Conservation (phyloP, 345 rosid species). For the Gossypium arboreum region DNA sequence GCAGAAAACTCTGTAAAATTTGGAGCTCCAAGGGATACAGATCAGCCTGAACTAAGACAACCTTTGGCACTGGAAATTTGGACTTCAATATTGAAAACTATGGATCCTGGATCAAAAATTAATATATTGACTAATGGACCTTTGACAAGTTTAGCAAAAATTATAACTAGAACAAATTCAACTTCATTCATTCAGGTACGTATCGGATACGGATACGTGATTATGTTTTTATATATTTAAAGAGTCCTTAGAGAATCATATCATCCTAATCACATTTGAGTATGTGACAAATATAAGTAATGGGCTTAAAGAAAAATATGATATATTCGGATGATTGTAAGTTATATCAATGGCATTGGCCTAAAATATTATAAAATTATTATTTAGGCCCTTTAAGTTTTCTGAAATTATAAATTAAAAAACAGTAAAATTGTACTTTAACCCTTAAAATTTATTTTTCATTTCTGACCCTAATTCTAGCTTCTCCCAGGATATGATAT, state of each 20-base stretch:
- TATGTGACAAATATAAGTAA: not conserved
- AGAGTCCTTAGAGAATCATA: not conserved
- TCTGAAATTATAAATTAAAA: no score
- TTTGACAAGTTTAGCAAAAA: constrained; percentile 67
- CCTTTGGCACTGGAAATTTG: constrained; percentile 71
- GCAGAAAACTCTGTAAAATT: constrained; percentile 59
- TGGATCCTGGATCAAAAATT: constrained; percentile 48
- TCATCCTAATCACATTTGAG: not conserved
- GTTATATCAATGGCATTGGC: no score
- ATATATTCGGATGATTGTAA: no score
- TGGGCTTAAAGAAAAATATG: no score
- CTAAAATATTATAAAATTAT: no score
- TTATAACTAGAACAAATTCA: constrained; percentile 37
- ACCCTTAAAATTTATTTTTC: no score
- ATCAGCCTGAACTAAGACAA: constrained; percentile 69
- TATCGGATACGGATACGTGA: not conserved
- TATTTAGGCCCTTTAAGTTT: no score
- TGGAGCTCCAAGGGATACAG: constrained; percentile 77
- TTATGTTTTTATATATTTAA: not conserved
- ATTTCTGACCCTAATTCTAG: no score
- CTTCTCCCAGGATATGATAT: no score
- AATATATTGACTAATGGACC: constrained; percentile 80
- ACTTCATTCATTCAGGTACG: constrained; percentile 54
- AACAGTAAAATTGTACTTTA: no score
- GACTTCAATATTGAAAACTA: constrained; percentile 37